Conservation (phyloP, 1,284 basidiomycete species). For the Sutorius eximius region DNA sequence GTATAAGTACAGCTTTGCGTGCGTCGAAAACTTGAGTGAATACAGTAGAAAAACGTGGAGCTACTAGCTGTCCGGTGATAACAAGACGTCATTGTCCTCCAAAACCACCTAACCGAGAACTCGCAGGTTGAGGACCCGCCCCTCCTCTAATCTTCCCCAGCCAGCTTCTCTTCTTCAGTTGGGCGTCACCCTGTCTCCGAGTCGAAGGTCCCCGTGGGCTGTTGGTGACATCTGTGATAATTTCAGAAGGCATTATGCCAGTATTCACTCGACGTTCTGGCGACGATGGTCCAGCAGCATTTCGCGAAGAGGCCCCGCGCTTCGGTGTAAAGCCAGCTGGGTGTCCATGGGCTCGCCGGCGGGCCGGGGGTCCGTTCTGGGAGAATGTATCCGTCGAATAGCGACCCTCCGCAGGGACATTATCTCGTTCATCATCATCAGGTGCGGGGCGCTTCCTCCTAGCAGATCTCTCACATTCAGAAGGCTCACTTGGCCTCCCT, state of each 20-base stretch:
- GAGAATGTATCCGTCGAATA: constrained; percentile 55
- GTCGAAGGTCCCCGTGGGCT: constrained; percentile 48
- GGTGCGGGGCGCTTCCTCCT: constrained; percentile 72
- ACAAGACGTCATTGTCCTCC: constrained; percentile 26
- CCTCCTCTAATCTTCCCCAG: constrained; percentile 59
- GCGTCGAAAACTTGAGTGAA: background rate
- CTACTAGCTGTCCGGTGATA: constrained; percentile 8
- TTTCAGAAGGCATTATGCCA: constrained; percentile 32
- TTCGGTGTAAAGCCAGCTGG: constrained; percentile 73
- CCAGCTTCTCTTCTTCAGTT: constrained; percentile 55
- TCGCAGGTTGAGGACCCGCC: constrained; percentile 23
- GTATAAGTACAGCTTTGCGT: constrained; percentile 1
- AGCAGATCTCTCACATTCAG: constrained; percentile 40
- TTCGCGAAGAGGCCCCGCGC: constrained; percentile 47
- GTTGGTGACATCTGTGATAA: constrained; percentile 68
- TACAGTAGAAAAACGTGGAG: constrained; percentile 12
- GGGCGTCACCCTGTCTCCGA: constrained; percentile 25
- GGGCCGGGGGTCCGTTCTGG: constrained; percentile 52
- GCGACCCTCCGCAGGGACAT: constrained; percentile 46
- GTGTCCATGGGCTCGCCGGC: constrained; percentile 54
- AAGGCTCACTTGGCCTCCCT: constrained; percentile 37
- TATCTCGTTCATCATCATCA: constrained; percentile 65
- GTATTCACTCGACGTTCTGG: constrained; percentile 42
- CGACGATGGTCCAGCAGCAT: constrained; percentile 42
- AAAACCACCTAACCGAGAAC: constrained; percentile 30